These are phyloP conservation scores for Ogataea saltuana DNA, from an alignment of 805 yeast genomes.

Conservation along the genomic window DNA sequence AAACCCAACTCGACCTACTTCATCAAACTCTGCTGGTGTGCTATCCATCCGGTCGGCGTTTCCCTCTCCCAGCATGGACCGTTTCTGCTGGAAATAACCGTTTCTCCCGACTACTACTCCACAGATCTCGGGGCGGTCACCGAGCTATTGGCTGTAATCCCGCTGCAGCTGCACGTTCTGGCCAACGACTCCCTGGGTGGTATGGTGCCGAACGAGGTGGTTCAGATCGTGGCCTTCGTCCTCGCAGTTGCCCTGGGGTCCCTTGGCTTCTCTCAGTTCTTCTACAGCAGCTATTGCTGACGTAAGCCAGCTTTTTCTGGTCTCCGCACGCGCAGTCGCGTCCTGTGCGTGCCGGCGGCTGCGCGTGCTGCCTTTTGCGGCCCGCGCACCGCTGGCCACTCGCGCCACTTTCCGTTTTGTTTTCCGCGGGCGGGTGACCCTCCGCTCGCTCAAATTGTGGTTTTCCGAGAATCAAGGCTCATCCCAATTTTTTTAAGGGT, in stretches of 20 bases:
- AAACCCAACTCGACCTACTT: neutral
- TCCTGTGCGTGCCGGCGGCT: too few relatives aligned
- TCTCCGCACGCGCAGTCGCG: too few relatives aligned
- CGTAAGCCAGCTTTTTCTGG: neutral
- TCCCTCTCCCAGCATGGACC: conserved; percentile 1
- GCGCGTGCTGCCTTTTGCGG: too few relatives aligned
- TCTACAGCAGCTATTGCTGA: conserved; percentile 3
- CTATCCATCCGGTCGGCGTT: conserved; percentile 28
- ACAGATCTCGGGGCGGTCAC: conserved; percentile 8
- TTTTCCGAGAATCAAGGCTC: conserved; percentile 2
- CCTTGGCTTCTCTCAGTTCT: conserved; percentile 4
- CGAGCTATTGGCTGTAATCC: conserved; percentile 13
- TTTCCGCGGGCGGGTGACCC: neutral
- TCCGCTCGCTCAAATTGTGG: neutral
- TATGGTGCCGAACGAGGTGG: conserved; percentile 17
- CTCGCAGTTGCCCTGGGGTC: conserved; percentile 10
- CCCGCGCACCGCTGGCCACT: too few relatives aligned
- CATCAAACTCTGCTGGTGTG: conserved; percentile 30
- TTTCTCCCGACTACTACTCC: conserved; percentile 25
- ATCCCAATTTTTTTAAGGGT: conserved; percentile 1
- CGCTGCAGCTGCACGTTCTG: conserved; percentile 18
- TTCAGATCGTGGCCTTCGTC: conserved; percentile 11
- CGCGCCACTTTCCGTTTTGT: too few relatives aligned
- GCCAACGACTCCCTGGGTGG: conserved; percentile 9
- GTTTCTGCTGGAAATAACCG: conserved; percentile 13